phyloP scores from a whole-genome alignment of 129 eudicot species.

The Chrysanthemum seticuspe region DNA sequence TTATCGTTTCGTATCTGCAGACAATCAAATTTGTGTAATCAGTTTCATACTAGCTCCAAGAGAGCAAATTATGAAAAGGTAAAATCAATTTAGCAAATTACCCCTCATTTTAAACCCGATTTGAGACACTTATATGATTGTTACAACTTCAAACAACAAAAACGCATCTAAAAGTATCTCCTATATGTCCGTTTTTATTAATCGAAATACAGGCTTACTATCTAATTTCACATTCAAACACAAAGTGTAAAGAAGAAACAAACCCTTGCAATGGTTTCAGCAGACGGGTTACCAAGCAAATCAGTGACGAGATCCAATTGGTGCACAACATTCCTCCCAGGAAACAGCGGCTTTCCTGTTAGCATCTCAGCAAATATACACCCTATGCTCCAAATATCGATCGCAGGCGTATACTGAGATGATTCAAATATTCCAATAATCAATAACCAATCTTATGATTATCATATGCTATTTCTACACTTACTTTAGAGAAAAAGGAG shows the following conservation, averaged over 20 bases:
- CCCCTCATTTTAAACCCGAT: no score
- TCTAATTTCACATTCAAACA: no score
- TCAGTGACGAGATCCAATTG: conserved; percentile 84
- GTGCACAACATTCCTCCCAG: conserved; percentile 84
- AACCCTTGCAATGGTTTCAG: conserved; percentile 77
- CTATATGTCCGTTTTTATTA: no score
- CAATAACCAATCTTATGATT: neutral
- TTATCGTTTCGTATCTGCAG: conserved; percentile 85
- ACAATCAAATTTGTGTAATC: conserved; percentile 3
- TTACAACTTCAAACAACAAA: no score
- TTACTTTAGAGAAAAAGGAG: conserved; percentile 86
- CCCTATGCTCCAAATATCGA: conserved; percentile 93
- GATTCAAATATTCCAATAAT: conserved; percentile 2
- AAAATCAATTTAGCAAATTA: no score
- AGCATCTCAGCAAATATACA: conserved; percentile 88
- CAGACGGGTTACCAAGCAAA: conserved; percentile 81
- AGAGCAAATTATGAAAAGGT: no score
- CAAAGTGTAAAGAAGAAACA: conserved; percentile 14
- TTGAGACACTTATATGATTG: no score
- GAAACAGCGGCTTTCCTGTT: conserved; percentile 82
- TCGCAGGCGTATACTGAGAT: conserved; percentile 85
- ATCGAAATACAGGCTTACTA: no score
- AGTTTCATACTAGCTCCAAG: no score
- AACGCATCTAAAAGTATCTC: no score
- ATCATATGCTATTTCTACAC: conserved; percentile 19